Evolutionary conservation across 129 eudicot genomes (phyloP), one percentile per base, ranked within the genome.

Genomic region (Ambrosia artemisiifolia): DNA sequence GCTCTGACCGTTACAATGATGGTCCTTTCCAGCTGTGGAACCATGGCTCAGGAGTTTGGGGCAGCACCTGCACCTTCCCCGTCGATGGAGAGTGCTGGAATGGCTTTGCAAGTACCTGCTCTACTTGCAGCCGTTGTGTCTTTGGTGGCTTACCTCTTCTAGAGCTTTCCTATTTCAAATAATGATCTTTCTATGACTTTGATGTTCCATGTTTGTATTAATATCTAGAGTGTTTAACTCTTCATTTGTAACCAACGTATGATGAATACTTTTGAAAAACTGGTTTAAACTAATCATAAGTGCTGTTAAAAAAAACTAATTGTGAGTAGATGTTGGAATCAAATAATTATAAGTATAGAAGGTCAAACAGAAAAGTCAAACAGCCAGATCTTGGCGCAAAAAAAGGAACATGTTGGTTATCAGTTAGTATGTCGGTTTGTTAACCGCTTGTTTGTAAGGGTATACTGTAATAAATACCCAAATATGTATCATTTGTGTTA

Each of bases 41-140:
- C 75, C 6, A 63, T 69, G 34, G 80, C 63, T 33, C 81, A 60
- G 8, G 86, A 81, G 59, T 70, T 74, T 66, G 84, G 48, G 9
- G 77, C 73, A 34, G 73, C 79, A 50, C 78, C 85, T 8, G 82
- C 86, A 38, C 89, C 89, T 34, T 70, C 86, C 0, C 89, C 86
- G 1, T 54, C 79, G 55, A 81, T 85, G 83, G 79, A 81, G 82
- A 81, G 82, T 13, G 77, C 63, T 65, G 84, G 80, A 5, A 77
- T 46, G 60, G 56, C 67, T 3, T 60, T 85, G 75, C 74, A 64
- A 13, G 75, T 75, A 16, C 83, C 84, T n/a, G 78, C 72, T 48
- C 10, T 69, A 43, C 79, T 82, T 44, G 84, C 77, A 12, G 79
- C 20, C 1, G 2, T 65, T 68, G 64, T 65, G 55, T 79, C 87